Base-by-base conservation (phyloP, 352 stramenopile genomes). In the Detonula confervacea region DNA sequence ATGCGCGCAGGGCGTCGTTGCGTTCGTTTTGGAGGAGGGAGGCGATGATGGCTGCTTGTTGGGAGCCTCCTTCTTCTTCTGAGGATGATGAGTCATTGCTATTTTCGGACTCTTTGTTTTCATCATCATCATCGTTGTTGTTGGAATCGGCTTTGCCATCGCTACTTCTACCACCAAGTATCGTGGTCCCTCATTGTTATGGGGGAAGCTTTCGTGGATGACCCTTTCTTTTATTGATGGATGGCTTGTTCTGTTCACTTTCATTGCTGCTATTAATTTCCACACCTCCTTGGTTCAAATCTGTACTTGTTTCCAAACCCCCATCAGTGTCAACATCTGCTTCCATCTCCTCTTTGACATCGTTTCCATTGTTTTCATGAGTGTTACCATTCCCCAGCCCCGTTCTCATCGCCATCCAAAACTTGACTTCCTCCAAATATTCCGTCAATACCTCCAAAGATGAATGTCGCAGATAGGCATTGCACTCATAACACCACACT, bases 401-500 rank as follows among this genome's bases (percentile, higher is more conserved):
- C 20, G 1, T 24, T 54, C 46, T 54, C 33, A 42, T 42, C 11
- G 33, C 20, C 46, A 25, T 54, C n/a, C 67, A 47, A 76, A 90
- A 91, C 56, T 91, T 91, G 30, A 91, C 29, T n/a, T 75, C 27
- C 62, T 89, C 73, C 35, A 91, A 74, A 51, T 64, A 35, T 25
- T 76, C 63, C 11, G 81, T 76, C 1, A 89, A 56, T 8, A 37
- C 42, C 27, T 79, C 27, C 18, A 91, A 71, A 11, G 20, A 60
- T 0, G 49, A 20, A 68, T 86, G 37, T 16, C 52, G 7, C 27
- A 93, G 35, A 64, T 93, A 93, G 2, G 80, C 56, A 44, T 76
- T 62, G 59, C 88, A 93, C 25, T 80, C 62, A 70, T 93, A 83
- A 75, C 88, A 93, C 88, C 88, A 93, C 6, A 91, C 83, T 18